Conservation (phyloP, 768 basidiomycete species). For the Suillus hirtellus region DNA sequence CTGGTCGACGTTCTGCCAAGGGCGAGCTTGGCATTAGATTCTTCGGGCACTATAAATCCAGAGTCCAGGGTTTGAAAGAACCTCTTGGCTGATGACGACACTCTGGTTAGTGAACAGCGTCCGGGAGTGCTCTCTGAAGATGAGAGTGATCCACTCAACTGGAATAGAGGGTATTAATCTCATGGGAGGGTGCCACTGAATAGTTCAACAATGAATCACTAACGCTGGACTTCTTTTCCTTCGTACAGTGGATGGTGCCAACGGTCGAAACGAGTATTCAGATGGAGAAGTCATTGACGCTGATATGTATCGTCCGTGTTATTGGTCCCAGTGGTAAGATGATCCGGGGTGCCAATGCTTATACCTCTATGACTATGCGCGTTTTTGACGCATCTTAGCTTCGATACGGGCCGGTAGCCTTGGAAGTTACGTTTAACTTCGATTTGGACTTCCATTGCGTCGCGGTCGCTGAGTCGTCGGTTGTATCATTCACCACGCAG, state of each 20-base stretch:
- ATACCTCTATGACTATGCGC: neutral
- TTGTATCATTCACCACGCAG: no score
- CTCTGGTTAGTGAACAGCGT: neutral
- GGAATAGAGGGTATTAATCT: neutral
- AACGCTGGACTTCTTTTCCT: conserved; percentile 4
- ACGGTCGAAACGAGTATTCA: neutral
- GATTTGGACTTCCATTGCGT: no score
- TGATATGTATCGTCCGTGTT: neutral
- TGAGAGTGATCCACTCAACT: neutral
- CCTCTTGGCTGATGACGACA: neutral
- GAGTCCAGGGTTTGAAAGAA: no score
- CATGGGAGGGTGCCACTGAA: neutral
- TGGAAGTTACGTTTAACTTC: no score
- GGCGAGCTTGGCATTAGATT: no score
- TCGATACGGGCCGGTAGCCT: no score
- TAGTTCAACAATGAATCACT: neutral
- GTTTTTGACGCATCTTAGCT: no score
- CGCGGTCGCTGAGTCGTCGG: no score
- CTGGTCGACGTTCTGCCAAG: no score
- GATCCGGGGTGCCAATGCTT: neutral
- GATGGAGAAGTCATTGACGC: neutral
- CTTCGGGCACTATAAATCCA: no score
- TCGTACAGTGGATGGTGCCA: conserved; percentile 1
- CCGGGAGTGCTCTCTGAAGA: neutral
- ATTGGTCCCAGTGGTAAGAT: neutral